A percentile compares a stretch with the other conserved stretches of the same genome.
phyloP scores from a whole-genome alignment of 768 basidiomycete species.

The Termitomyces heimii region DNA sequence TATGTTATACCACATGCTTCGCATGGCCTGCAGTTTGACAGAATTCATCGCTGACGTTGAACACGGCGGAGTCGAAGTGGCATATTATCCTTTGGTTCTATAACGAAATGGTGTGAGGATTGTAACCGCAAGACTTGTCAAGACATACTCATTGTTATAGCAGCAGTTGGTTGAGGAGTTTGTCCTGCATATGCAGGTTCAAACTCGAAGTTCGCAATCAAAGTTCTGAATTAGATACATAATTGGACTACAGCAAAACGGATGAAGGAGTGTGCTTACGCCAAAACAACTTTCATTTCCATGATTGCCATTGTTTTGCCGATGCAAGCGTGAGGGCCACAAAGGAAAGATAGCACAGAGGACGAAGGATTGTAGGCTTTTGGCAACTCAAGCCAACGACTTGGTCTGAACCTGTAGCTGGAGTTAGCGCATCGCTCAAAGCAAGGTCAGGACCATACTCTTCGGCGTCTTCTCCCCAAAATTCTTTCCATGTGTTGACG shows the following conservation, averaged over 20 bases:
- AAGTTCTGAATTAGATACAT: slow-evolving; percentile 16
- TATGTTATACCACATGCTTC: too few species aligned
- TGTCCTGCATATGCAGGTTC: slow-evolving; percentile 35
- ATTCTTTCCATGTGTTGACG: slow-evolving; percentile 41
- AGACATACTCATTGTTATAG: slow-evolving; percentile 41
- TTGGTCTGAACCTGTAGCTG: slow-evolving; percentile 34
- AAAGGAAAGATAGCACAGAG: slow-evolving; percentile 33
- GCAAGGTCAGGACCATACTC: slow-evolving; percentile 23
- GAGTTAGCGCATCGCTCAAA: not conserved
- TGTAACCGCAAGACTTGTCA: not conserved
- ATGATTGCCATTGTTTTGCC: slow-evolving; percentile 39
- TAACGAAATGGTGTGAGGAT: not conserved
- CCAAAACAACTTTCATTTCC: slow-evolving; percentile 38
- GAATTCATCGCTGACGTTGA: not conserved
- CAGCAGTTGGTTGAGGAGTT: slow-evolving; percentile 33
- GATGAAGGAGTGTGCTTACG: slow-evolving; percentile 13
- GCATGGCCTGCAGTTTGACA: too few species aligned
- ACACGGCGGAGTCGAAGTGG: slow-evolving; percentile 22
- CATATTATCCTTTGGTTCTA: slow-evolving; percentile 35
- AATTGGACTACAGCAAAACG: too few species aligned
- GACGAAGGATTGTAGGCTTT: slow-evolving; percentile 26
- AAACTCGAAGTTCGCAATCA: slow-evolving; percentile 40
- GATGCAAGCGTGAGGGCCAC: slow-evolving; percentile 36
- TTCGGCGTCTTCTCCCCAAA: slow-evolving; percentile 49
- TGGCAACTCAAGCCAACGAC: slow-evolving; percentile 39